A percentile compares a stretch with the other conserved stretches of the same genome.
Conservation (phyloP, 164 flowering plant genomes). For the Vitis rotundifolia region DNA sequence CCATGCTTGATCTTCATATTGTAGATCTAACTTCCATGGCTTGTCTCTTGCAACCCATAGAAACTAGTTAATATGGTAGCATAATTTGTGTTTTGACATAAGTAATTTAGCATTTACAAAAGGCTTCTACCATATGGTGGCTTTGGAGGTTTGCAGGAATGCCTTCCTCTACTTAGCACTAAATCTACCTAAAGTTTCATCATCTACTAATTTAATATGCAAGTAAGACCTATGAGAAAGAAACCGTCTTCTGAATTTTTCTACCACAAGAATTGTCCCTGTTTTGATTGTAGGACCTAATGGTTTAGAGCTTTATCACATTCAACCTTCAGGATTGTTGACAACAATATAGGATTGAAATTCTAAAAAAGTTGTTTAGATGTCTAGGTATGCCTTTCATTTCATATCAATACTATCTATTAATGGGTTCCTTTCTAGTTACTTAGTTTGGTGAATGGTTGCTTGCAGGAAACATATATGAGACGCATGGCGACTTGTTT, state of each 20-base stretch:
- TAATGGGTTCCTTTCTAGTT: neutral
- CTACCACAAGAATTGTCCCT: neutral
- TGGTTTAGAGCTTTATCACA: no score
- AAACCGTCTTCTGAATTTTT: neutral
- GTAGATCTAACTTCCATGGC: neutral
- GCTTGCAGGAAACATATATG: constrained; percentile 73
- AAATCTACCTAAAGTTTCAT: constrained; percentile 1
- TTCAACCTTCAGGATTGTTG: no score
- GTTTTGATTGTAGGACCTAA: neutral
- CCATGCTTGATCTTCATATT: no score
- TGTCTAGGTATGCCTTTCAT: neutral
- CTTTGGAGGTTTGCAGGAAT: neutral
- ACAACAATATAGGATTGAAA: neutral
- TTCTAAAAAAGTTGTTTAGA: neutral
- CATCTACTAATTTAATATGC: neutral
- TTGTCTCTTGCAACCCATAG: neutral
- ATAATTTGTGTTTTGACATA: neutral
- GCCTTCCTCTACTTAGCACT: neutral
- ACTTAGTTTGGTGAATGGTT: constrained; percentile 11
- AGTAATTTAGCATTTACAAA: neutral
- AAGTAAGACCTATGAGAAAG: neutral
- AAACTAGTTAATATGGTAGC: neutral
- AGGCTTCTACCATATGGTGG: no score
- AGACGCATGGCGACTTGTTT: constrained; percentile 86
- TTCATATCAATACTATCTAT: neutral